Conservation (phyloP, 345 rosid genomes). For the Firmiana major region DNA sequence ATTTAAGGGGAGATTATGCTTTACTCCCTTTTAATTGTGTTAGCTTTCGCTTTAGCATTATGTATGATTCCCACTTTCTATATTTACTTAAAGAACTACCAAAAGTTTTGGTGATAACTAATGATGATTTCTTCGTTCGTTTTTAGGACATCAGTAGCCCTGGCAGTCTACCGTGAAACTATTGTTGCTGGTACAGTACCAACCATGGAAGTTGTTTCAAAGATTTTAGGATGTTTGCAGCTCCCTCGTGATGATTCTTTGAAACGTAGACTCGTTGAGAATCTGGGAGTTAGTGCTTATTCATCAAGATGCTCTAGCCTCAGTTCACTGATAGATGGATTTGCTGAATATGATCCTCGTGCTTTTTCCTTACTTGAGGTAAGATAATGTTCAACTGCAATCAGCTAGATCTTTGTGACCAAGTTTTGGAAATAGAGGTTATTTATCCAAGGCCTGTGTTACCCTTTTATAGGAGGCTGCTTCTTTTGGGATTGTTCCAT, state of each 20-base stretch:
- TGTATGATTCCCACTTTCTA: neutral
- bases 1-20: neutral
- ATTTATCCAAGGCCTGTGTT: slow-evolving; percentile 7
- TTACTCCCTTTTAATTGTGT: neutral
- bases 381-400: slow-evolving; percentile 8
- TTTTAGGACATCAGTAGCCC: slow-evolving; percentile 70
- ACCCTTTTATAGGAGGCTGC: slow-evolving; percentile 62
- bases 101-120: neutral
- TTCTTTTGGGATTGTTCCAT: slow-evolving; percentile 65
- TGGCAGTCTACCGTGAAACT: slow-evolving; percentile 68
- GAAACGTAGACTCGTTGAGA: slow-evolving; percentile 60
- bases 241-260: slow-evolving; percentile 65
- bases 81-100: neutral
- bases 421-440: neutral
- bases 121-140: slow-evolving; percentile 13
- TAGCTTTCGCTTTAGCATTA: neutral
- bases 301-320: slow-evolving; percentile 49
- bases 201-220: slow-evolving; percentile 72
- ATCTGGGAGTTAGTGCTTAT: slow-evolving; percentile 49
- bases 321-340: slow-evolving; percentile 75
- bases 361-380: slow-evolving; percentile 92
- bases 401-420: slow-evolving; percentile 15
- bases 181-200: slow-evolving; percentile 59
- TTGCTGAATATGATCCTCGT: slow-evolving; percentile 94
- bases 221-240: slow-evolving; percentile 81